Conservation (phyloP, 768 basidiomycete species). For the Boletus sensibilis region DNA sequence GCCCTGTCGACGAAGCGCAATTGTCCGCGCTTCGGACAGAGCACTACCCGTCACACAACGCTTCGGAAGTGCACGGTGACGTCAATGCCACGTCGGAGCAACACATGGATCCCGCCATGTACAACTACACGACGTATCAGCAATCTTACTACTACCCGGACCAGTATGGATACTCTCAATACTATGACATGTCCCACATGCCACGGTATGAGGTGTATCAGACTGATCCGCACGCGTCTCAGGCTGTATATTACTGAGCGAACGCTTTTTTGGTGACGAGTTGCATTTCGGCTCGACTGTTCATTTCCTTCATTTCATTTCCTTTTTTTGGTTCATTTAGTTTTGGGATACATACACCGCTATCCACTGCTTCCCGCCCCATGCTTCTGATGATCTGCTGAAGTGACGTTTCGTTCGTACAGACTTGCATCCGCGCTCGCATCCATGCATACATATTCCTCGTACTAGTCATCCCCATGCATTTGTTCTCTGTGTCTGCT, state of each 20-base stretch:
- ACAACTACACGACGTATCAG: conserved; percentile 55
- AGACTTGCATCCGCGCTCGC: conserved; percentile 23
- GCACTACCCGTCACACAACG: conserved; percentile 12
- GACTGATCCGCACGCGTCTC: conserved; percentile 47
- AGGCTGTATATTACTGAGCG: conserved; percentile 60
- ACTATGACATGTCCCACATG: conserved; percentile 65
- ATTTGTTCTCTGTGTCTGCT: conserved; percentile 10
- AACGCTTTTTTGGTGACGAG: conserved; percentile 7
- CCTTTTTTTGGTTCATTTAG: conserved; percentile 21
- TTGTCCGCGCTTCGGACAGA: conserved; percentile 8
- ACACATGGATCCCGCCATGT: conserved; percentile 39
- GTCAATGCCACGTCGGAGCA: conserved; percentile 23
- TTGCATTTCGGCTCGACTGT: conserved; percentile 15
- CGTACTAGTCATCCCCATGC: conserved; percentile 20
- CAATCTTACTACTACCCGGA: conserved; percentile 72
- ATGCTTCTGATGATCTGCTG: conserved; percentile 12
- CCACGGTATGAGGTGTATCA: conserved; percentile 70
- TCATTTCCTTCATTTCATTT: not conserved
- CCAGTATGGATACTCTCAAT: conserved; percentile 62
- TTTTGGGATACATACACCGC: conserved; percentile 21
- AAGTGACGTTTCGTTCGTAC: conserved; percentile 26
- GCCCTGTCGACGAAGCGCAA: conserved; percentile 21
- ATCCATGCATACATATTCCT: conserved; percentile 28
- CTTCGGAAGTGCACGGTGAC: conserved; percentile 17
- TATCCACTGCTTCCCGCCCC: conserved; percentile 12